Percentiles rank a stretch among this genome's conserved stretches.
Evolutionary conservation across 129 eudicot genomes (phyloP).

Genomic region (Gnaphalium uliginosum): DNA sequence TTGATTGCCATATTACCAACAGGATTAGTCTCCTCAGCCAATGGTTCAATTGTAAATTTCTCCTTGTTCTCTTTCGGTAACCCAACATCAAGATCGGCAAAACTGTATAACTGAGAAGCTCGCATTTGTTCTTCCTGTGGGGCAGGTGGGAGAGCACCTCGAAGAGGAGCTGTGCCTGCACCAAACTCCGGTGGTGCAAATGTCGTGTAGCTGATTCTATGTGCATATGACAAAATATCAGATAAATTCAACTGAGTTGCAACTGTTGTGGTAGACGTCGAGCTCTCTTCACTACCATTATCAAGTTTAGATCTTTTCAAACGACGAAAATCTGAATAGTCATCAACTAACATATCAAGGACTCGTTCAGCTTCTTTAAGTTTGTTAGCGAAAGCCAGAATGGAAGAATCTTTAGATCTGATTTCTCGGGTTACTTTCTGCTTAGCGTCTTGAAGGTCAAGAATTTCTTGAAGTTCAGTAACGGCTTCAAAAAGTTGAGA

Average conservation of each 20-base stretch:
- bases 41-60: slow-evolving; percentile 54
- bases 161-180: slow-evolving; percentile 79
- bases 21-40: slow-evolving; percentile 53
- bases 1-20: slow-evolving; percentile 48
- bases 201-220: slow-evolving; percentile 89
- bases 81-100: slow-evolving; percentile 86
- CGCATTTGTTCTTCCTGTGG: slow-evolving; percentile 99
- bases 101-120: slow-evolving; percentile 73
- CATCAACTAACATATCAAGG: slow-evolving; percentile 87
- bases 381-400: slow-evolving; percentile 74
- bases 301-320: slow-evolving; percentile 62
- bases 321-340: slow-evolving; percentile 77
- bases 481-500: slow-evolving; percentile 85
- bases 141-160: slow-evolving; percentile 97
- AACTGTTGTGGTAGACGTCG: slow-evolving; percentile 59
- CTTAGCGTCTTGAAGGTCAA: slow-evolving; percentile 85
- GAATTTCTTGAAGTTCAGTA: slow-evolving; percentile 93
- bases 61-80: slow-evolving; percentile 66
- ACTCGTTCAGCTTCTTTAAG: slow-evolving; percentile 82
- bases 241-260: slow-evolving; percentile 66
- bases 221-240: slow-evolving; percentile 80
- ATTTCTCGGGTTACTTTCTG: slow-evolving; percentile 68
- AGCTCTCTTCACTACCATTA: slow-evolving; percentile 37
- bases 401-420: slow-evolving; percentile 61
- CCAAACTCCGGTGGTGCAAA: slow-evolving; percentile 98